These are phyloP conservation scores for Avena sativa DNA, from an alignment of 176 grass and related monocot species.

Conservation along the genomic window DNA sequence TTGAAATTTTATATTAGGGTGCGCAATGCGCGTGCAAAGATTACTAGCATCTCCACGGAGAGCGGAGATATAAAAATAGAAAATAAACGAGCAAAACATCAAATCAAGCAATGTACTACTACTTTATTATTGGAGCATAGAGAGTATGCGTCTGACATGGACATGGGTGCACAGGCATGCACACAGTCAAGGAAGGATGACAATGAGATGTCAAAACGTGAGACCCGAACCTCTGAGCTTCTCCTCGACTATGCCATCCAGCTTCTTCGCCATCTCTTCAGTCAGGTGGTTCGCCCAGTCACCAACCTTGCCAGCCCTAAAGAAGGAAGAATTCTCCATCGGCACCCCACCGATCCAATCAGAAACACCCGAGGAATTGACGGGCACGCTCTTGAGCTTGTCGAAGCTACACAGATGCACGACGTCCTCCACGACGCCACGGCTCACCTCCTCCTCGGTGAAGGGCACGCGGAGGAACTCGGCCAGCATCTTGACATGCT, in stretches of 20 bases:
- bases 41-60: no score
- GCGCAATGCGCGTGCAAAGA: no score
- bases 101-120: neutral
- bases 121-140: neutral
- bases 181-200: neutral
- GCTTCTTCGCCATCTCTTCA: neutral
- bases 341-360: neutral
- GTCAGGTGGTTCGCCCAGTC: conserved; percentile 9
- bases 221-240: neutral
- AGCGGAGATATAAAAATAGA: no score
- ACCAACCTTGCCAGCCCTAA: neutral
- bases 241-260: neutral
- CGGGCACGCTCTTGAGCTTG: conserved; percentile 11
- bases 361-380: neutral
- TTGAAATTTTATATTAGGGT: no score
- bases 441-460: neutral
- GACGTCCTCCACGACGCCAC: neutral
- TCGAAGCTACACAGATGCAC: conserved; percentile 19
- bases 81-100: neutral
- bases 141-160: neutral
- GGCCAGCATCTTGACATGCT: conserved; percentile 2
- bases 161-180: conserved; percentile 6
- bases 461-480: conserved; percentile 2
- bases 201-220: conserved; percentile 4
- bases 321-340: conserved; percentile 3